Evolutionary conservation across 495 filamentous ascomycete genomes (phyloP).

Genomic region (Sphaerosporella brunnea): DNA sequence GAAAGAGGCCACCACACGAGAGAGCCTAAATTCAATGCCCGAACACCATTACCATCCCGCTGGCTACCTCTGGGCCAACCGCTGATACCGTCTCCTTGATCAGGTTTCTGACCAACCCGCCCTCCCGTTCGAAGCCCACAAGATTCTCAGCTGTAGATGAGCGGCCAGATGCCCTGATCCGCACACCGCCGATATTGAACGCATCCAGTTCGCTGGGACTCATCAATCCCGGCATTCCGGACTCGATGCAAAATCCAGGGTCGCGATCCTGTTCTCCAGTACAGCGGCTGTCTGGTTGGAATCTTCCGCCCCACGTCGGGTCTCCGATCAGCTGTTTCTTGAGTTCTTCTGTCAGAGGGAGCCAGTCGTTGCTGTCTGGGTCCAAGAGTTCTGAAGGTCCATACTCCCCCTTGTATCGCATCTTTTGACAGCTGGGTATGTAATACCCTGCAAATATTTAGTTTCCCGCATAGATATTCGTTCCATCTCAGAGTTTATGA

Average conservation of each 20-base stretch:
- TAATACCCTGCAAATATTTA: slow-evolving; percentile 40
- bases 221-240: slow-evolving; percentile 63
- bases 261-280: slow-evolving; percentile 30
- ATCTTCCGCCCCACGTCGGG: slow-evolving; percentile 7
- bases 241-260: slow-evolving; percentile 41
- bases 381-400: slow-evolving; percentile 69
- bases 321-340: slow-evolving; percentile 40
- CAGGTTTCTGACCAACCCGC: slow-evolving; percentile 49
- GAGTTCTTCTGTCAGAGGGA: slow-evolving; percentile 49
- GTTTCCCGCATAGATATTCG: too few relatives aligned
- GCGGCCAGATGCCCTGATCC: slow-evolving; percentile 25
- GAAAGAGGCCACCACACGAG: neutral
- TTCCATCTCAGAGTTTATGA: too few relatives aligned
- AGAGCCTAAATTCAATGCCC: neutral
- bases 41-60: slow-evolving; percentile 29
- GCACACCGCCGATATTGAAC: slow-evolving; percentile 43
- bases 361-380: slow-evolving; percentile 58
- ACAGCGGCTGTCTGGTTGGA: slow-evolving; percentile 11
- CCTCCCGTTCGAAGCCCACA: slow-evolving; percentile 29
- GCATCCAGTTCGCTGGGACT: slow-evolving; percentile 42
- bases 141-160: slow-evolving; percentile 22
- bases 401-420: slow-evolving; percentile 84
- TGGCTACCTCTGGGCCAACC: slow-evolving; percentile 50
- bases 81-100: slow-evolving; percentile 62
- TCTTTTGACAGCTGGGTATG: slow-evolving; percentile 55